These are phyloP conservation scores for Fusarium tupiense DNA, from an alignment of 2,329 filamentous ascomycete species.

Conservation along the genomic window DNA sequence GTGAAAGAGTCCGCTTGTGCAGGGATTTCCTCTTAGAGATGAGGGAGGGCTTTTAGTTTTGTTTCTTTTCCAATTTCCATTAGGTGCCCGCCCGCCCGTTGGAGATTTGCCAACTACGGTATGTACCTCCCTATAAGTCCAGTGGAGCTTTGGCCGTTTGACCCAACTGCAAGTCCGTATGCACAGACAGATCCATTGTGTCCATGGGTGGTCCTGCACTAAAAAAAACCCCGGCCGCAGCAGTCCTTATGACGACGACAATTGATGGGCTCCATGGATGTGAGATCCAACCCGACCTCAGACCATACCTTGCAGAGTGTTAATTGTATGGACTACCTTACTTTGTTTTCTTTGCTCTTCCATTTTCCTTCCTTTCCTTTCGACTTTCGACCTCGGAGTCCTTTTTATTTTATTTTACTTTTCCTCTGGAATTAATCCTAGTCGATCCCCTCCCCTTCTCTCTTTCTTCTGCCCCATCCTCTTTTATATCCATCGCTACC, in stretches of 20 bases:
- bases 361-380: slow-evolving; percentile 25
- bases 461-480: background rate
- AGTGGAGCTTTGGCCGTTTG: slow-evolving; percentile 15
- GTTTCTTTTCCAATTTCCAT: background rate
- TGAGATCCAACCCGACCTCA: slow-evolving; percentile 22
- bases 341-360: slow-evolving; percentile 27
- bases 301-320: background rate
- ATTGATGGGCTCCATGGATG: slow-evolving; percentile 13
- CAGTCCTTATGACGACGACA: slow-evolving; percentile 33
- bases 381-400: background rate
- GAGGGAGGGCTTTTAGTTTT: background rate
- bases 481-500: slow-evolving; percentile 7
- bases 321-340: background rate
- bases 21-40: slow-evolving; percentile 23
- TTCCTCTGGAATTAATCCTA: slow-evolving; percentile 13
- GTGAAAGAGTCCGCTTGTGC: slow-evolving; percentile 1
- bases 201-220: slow-evolving; percentile 6
- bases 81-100: background rate
- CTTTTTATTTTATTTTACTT: background rate
- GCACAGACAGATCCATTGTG: slow-evolving; percentile 18
- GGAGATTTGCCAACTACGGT: background rate
- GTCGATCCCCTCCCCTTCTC: background rate
- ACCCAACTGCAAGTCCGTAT: slow-evolving; percentile 17
- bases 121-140: background rate
- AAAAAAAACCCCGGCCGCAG: slow-evolving; percentile 15